phyloP scores from a whole-genome alignment of 2,329 filamentous ascomycete genomes.

The Fusarium domesticum region DNA sequence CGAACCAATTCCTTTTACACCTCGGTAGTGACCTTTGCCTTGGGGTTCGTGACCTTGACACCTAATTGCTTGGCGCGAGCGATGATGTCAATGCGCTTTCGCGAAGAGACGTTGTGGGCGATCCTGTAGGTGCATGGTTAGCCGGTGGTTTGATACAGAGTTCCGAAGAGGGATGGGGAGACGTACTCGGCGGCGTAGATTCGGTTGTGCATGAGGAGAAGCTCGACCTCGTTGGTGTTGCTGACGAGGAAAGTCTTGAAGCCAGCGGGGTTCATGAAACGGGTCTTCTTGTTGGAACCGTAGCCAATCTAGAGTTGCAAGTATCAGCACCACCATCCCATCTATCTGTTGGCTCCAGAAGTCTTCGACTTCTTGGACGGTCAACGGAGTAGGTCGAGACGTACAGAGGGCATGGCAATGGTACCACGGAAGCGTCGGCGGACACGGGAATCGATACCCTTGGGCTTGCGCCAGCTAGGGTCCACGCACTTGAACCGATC shows the following conservation, averaged over 20 bases:
- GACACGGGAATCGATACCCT: slow-evolving; percentile 99
- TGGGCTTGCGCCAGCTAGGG: slow-evolving; percentile 96
- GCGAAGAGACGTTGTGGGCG: slow-evolving; percentile 93
- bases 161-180: background rate
- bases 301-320: slow-evolving; percentile 76
- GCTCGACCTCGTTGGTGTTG: slow-evolving; percentile 93
- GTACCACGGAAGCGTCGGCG: slow-evolving; percentile 96
- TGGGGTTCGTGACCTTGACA: slow-evolving; percentile 99
- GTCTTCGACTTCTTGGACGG: slow-evolving; percentile 4
- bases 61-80: slow-evolving; percentile 95
- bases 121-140: slow-evolving; percentile 61
- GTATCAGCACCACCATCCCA: slow-evolving; percentile 16
- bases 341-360: background rate
- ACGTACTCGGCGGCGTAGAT: slow-evolving; percentile 98
- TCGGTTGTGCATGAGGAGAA: slow-evolving; percentile 99
- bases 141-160: background rate
- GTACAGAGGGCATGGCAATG: slow-evolving; percentile 96
- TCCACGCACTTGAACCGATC: slow-evolving; percentile 94
- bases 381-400: slow-evolving; percentile 37
- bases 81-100: slow-evolving; percentile 98
- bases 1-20: slow-evolving; percentile 50
- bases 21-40: slow-evolving; percentile 98
- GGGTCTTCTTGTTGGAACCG: slow-evolving; percentile 99
- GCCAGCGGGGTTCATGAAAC: slow-evolving; percentile 97
- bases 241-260: slow-evolving; percentile 99